Conservation (phyloP, 345 rosid genomes). For the Citrus trifoliata region DNA sequence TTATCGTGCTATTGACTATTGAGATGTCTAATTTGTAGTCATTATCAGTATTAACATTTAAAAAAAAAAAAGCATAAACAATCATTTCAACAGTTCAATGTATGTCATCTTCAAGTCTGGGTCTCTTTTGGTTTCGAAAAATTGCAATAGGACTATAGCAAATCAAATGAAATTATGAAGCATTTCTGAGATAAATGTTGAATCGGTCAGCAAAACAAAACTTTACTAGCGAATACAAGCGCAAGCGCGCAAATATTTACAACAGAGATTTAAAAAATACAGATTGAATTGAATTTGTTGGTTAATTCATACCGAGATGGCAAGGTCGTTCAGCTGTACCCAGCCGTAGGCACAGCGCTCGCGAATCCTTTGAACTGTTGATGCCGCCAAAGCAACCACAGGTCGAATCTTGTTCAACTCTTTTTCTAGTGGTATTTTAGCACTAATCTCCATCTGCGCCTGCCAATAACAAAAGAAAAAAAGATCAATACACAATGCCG, state of each 20-base stretch:
- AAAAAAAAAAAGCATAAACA: neutral
- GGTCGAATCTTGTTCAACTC: constrained; percentile 57
- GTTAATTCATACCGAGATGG: constrained; percentile 13
- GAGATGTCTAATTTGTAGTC: too few species aligned
- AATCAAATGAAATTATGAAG: neutral
- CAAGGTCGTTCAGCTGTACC: constrained; percentile 56
- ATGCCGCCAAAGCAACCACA: constrained; percentile 48
- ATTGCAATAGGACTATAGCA: neutral
- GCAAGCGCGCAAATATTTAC: neutral
- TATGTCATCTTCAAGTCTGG: neutral
- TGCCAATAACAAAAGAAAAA: neutral
- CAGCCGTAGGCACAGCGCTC: constrained; percentile 89
- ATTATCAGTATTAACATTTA: too few species aligned
- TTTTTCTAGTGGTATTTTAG: constrained; percentile 53
- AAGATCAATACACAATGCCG: neutral
- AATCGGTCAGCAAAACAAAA: neutral
- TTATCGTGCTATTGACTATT: too few species aligned
- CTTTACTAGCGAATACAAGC: neutral
- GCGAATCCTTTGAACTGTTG: constrained; percentile 45
- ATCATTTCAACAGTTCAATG: neutral
- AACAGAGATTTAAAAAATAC: neutral
- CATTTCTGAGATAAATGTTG: neutral
- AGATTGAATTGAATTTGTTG: too few species aligned
- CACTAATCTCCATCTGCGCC: constrained; percentile 54
- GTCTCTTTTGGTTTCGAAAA: neutral